phyloP scores from a whole-genome alignment of 805 yeast genomes.

The Peterozyma toletana region DNA sequence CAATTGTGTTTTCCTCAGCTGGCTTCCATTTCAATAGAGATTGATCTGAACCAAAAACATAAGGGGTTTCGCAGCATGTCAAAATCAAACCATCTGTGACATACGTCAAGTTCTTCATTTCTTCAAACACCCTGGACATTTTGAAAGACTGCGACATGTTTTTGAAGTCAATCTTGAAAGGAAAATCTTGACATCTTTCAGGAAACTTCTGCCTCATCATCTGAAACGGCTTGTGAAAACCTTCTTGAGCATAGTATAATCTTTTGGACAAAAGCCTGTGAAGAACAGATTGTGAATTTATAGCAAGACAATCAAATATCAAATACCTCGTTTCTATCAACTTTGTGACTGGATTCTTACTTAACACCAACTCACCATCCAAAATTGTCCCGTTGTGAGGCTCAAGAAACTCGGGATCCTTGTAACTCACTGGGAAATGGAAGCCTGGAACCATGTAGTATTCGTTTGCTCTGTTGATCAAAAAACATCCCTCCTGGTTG shows the following conservation, averaged over 20 bases:
- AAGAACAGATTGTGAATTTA: constrained; percentile 68
- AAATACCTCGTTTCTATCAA: constrained; percentile 68
- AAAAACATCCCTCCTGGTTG: constrained; percentile 80
- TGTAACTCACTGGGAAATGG: constrained; percentile 61
- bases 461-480: constrained; percentile 85
- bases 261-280: constrained; percentile 72
- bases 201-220: constrained; percentile 64
- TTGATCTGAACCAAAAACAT: constrained; percentile 81
- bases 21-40: constrained; percentile 95
- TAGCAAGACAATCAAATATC: constrained; percentile 85
- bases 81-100: constrained; percentile 91
- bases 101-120: constrained; percentile 69
- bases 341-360: constrained; percentile 44
- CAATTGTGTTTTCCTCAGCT: constrained; percentile 89
- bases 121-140: constrained; percentile 65
- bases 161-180: constrained; percentile 82
- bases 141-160: constrained; percentile 82
- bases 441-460: constrained; percentile 75
- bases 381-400: constrained; percentile 83
- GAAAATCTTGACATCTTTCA: constrained; percentile 66
- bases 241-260: constrained; percentile 77
- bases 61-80: constrained; percentile 86
- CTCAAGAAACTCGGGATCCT: constrained; percentile 32
- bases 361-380: constrained; percentile 90
- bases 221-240: constrained; percentile 76